Conservation (phyloP, 257 asterid species). For the Paulownia fortunei region DNA sequence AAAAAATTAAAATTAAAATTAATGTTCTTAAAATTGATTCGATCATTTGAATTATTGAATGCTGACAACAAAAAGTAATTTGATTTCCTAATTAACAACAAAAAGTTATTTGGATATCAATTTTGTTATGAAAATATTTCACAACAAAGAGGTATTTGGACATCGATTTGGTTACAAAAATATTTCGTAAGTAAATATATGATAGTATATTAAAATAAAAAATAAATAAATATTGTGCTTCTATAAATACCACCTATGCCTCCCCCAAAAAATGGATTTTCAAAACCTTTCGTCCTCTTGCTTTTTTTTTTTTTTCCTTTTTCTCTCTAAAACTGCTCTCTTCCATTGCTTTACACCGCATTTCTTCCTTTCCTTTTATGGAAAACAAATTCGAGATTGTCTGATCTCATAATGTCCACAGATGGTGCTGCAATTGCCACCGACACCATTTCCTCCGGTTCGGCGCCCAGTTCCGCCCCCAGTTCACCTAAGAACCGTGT, state of each 20-base stretch:
- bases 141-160: no score
- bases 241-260: not conserved
- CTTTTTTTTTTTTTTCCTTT: not conserved
- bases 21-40: no score
- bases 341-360: conserved; percentile 17
- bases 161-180: no score
- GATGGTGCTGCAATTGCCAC: conserved; percentile 32
- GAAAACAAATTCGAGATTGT: not conserved
- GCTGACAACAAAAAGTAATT: no score
- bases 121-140: no score
- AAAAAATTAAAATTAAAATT: no score
- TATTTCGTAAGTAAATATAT: no score
- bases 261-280: not conserved
- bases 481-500: conserved; percentile 58
- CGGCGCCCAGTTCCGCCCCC: conserved; percentile 54
- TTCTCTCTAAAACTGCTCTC: conserved; percentile 30
- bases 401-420: conserved; percentile 38
- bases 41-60: no score
- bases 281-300: not conserved
- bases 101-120: no score
- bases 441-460: conserved; percentile 29
- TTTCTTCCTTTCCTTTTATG: conserved; percentile 10
- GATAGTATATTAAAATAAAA: no score
- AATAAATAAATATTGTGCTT: no score
- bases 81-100: no score